Percentiles rank a stretch among this genome's conserved stretches.
Evolutionary conservation across 1,139 yeast species (phyloP).

Genomic region (Taphrina populina): DNA sequence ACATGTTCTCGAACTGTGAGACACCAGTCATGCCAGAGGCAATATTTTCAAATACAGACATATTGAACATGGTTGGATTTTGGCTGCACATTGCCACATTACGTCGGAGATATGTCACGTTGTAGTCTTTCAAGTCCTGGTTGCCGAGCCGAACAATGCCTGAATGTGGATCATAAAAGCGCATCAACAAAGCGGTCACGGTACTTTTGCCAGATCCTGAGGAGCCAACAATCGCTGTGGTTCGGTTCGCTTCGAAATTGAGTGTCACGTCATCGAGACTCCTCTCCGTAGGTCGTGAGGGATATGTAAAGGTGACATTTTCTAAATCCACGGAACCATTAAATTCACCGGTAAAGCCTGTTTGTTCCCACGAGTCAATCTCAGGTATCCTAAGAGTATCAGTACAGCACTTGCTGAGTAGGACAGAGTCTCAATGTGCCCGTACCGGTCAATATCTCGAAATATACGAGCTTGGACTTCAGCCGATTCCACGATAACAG

Average conservation of each 20-base stretch:
- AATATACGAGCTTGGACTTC: slow-evolving; percentile 49
- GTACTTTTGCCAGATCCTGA: slow-evolving; percentile 86
- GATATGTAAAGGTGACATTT: slow-evolving; percentile 38
- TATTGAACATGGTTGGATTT: slow-evolving; percentile 65
- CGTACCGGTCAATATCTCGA: slow-evolving; percentile 47
- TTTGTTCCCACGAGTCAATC: slow-evolving; percentile 10
- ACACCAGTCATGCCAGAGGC: slow-evolving; percentile 58
- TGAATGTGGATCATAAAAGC: slow-evolving; percentile 51
- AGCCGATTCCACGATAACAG: slow-evolving; percentile 47
- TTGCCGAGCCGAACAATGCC: slow-evolving; percentile 48
- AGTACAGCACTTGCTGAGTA: slow-evolving; percentile 32
- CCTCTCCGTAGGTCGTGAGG: slow-evolving; percentile 22
- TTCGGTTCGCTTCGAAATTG: slow-evolving; percentile 50
- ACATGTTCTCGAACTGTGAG: slow-evolving; percentile 48
- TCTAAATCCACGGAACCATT: slow-evolving; percentile 35
- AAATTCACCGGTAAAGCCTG: slow-evolving; percentile 28
- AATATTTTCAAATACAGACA: slow-evolving; percentile 64
- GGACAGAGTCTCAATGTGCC: slow-evolving; percentile 42
- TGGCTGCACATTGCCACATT: slow-evolving; percentile 67
- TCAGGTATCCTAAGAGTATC: slow-evolving; percentile 2
- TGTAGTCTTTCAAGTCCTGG: slow-evolving; percentile 52
- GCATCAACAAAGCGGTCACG: slow-evolving; percentile 53
- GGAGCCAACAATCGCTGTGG: slow-evolving; percentile 66
- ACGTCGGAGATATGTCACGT: slow-evolving; percentile 54
- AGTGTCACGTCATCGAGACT: slow-evolving; percentile 64